Conservation (phyloP, 257 asterid genomes). For the Verbascum thapsus region DNA sequence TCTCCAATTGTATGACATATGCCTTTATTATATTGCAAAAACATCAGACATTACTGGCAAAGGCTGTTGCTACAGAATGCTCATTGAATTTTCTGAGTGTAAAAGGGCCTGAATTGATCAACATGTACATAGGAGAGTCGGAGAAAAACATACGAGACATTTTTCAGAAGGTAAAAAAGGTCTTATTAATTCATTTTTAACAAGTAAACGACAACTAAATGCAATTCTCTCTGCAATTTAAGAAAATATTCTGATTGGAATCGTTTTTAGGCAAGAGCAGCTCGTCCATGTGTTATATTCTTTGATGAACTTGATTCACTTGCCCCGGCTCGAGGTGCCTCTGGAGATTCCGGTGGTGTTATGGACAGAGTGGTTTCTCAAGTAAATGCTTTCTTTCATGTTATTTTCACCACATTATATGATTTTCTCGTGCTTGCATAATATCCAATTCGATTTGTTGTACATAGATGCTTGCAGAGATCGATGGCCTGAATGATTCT, state of each 20-base stretch:
- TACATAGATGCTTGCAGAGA: constrained; percentile 93
- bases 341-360: constrained; percentile 99
- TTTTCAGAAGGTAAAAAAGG: constrained; percentile 77
- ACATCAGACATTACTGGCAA: constrained; percentile 88
- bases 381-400: constrained; percentile 60
- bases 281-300: constrained; percentile 97
- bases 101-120: constrained; percentile 96
- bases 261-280: constrained; percentile 86
- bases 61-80: constrained; percentile 99
- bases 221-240: not conserved
- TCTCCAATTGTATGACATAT: constrained; percentile 23
- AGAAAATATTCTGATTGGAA: constrained; percentile 25
- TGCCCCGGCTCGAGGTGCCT: constrained; percentile 98
- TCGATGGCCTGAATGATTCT: constrained; percentile 91
- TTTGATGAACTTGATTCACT: constrained; percentile 99
- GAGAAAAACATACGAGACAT: constrained; percentile 94
- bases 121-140: constrained; percentile 99
- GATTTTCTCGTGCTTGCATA: no score
- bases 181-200: constrained; percentile 6
- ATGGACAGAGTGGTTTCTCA: constrained; percentile 99
- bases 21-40: constrained; percentile 28
- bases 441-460: constrained; percentile 30
- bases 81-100: constrained; percentile 92
- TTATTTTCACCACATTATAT: constrained; percentile 15
- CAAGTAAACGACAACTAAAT: constrained; percentile 1